Percentiles rank a stretch among this genome's conserved stretches.
phyloP scores from a whole-genome alignment of 192 early-diverging fungal species.

The Entrophospora sp. region DNA sequence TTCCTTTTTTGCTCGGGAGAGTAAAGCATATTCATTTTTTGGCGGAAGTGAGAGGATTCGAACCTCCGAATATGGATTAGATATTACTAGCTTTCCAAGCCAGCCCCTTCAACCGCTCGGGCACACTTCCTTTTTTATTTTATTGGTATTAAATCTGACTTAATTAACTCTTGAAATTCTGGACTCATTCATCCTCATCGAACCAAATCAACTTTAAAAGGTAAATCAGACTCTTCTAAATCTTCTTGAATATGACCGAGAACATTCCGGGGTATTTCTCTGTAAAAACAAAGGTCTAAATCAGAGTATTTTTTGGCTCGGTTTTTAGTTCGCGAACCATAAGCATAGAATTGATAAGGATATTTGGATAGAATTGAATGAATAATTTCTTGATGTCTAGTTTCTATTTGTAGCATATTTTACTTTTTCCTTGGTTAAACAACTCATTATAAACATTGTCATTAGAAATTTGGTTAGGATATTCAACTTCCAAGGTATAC shows the following conservation, averaged over 20 bases:
- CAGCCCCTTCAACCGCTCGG: too few relatives aligned
- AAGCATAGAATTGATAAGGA: neutral
- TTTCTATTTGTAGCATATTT: too few relatives aligned
- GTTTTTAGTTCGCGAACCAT: conserved; percentile 1
- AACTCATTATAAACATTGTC: too few relatives aligned
- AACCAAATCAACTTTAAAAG: conserved; percentile 4
- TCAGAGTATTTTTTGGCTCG: neutral
- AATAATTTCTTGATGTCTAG: neutral
- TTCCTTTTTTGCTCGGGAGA: too few relatives aligned
- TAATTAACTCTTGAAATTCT: neutral
- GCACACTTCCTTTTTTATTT: too few relatives aligned
- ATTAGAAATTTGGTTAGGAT: too few relatives aligned
- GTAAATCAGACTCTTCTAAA: neutral
- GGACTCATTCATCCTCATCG: neutral
- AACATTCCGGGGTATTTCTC: neutral
- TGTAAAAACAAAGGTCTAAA: neutral
- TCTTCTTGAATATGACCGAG: neutral
- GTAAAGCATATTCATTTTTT: neutral
- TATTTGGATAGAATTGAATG: neutral
- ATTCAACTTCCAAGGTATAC: too few relatives aligned
- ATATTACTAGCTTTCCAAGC: too few relatives aligned
- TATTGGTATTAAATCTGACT: too few relatives aligned
- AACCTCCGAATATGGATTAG: too few relatives aligned
- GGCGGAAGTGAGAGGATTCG: conserved; percentile 1
- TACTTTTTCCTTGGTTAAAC: too few relatives aligned